Evolutionary conservation across 768 basidiomycete genomes (phyloP).

Genomic region (Sistotremastrum suecicum): DNA sequence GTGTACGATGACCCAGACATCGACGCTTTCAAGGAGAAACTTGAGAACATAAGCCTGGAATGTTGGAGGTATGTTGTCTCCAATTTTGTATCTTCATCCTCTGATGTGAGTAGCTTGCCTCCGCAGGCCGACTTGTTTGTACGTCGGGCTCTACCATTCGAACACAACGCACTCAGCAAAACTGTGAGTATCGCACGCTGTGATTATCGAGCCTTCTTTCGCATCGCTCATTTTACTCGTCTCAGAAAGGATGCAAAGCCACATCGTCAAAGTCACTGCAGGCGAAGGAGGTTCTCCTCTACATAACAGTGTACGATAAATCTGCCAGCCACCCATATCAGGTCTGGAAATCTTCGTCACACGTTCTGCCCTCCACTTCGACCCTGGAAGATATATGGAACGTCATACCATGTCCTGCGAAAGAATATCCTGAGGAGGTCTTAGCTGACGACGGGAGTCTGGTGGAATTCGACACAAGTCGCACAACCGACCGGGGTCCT

Average conservation of each 20-base stretch:
- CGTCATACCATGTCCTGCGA: constrained; percentile 48
- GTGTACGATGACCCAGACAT: constrained; percentile 33
- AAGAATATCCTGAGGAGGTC: constrained; percentile 33
- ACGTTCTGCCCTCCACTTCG: constrained; percentile 56
- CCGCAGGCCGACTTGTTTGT: constrained; percentile 46
- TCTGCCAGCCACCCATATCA: constrained; percentile 51
- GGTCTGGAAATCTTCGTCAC: constrained; percentile 34
- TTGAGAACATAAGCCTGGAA: constrained; percentile 38
- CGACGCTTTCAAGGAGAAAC: constrained; percentile 28
- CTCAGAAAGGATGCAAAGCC: neutral
- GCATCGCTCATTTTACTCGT: constrained; percentile 1
- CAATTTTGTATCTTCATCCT: neutral
- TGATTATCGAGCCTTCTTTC: constrained; percentile 2
- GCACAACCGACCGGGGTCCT: constrained; percentile 19
- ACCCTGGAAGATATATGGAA: constrained; percentile 50
- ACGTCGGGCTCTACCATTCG: constrained; percentile 48
- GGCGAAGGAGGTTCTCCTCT: constrained; percentile 33
- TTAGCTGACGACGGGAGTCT: constrained; percentile 18
- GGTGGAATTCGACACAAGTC: constrained; percentile 18
- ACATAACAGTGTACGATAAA: constrained; percentile 42
- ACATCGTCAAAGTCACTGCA: constrained; percentile 1
- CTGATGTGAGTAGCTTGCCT: constrained; percentile 25
- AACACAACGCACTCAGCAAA: constrained; percentile 42
- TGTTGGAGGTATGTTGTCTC: constrained; percentile 43
- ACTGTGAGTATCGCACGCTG: constrained; percentile 18